Percentiles rank a stretch among this genome's conserved stretches.
These are phyloP conservation scores for Brettanomyces bruxellensis DNA, from an alignment of 805 yeast species.

Conservation along the genomic window DNA sequence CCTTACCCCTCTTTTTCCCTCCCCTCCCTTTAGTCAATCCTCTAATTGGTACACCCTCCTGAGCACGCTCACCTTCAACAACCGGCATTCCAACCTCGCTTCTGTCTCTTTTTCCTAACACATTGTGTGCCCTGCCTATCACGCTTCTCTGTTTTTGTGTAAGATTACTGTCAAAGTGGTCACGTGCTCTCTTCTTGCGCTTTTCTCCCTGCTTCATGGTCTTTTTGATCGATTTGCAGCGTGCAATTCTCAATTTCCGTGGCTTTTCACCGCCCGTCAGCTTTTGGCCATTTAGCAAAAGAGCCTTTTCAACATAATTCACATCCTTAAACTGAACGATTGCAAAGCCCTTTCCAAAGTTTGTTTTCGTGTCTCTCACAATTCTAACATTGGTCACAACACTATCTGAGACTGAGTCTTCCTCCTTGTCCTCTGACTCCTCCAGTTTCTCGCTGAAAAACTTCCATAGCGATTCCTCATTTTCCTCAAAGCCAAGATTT, in stretches of 20 bases:
- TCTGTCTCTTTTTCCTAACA: slow-evolving; percentile 75
- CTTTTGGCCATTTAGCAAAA: slow-evolving; percentile 65
- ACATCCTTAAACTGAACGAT: slow-evolving; percentile 81
- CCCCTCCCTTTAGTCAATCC: slow-evolving; percentile 55
- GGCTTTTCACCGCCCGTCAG: slow-evolving; percentile 24
- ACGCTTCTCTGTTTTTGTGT: slow-evolving; percentile 65
- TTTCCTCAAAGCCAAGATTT: slow-evolving; percentile 85
- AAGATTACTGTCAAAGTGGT: slow-evolving; percentile 22
- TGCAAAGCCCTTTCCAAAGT: slow-evolving; percentile 96
- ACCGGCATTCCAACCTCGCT: slow-evolving; percentile 51
- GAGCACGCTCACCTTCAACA: slow-evolving; percentile 73
- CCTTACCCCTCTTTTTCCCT: slow-evolving; percentile 36
- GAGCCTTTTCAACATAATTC: slow-evolving; percentile 69
- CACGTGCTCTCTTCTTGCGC: slow-evolving; percentile 17
- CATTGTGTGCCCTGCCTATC: slow-evolving; percentile 69
- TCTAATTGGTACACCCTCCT: slow-evolving; percentile 50
- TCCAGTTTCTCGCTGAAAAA: slow-evolving; percentile 48
- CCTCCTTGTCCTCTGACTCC: slow-evolving; percentile 34
- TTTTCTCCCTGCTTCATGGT: slow-evolving; percentile 2
- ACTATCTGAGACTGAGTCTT: slow-evolving; percentile 10
- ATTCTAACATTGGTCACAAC: slow-evolving; percentile 79
- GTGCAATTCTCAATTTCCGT: slow-evolving; percentile 66
- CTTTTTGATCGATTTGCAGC: slow-evolving; percentile 41
- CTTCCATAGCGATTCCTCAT: slow-evolving; percentile 82
- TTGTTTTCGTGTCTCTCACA: slow-evolving; percentile 86